These are phyloP conservation scores for Prunus persica DNA, from an alignment of 306 rosid genomes.

Conservation along the genomic window Prunus_persica_NCBIv2 NC_034009.1:28871001-28871500, in stretches of 20 bases:
- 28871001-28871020: conserved; percentile 92
- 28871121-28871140: not conserved
- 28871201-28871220: conserved; percentile 50
- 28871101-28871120: not conserved
- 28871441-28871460: conserved; percentile 80
- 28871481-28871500: not conserved
- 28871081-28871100: conserved; percentile 2
- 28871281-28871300: conserved; percentile 82
- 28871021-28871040: conserved; percentile 82
- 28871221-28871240: conserved; percentile 88
- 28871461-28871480: conserved; percentile 35
- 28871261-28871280: conserved; percentile 92
- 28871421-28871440: conserved; percentile 81
- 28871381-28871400: conserved; percentile 63
- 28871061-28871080: conserved; percentile 58
- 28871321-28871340: conserved; percentile 87
- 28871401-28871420: conserved; percentile 83
- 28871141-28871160: no score
- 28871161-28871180: no score
- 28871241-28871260: conserved; percentile 88
- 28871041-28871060: conserved; percentile 80
- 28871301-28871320: conserved; percentile 75
- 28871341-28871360: conserved; percentile 86
- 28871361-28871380: conserved; percentile 88
- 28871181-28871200: not conserved